Conservation (phyloP, 352 stramenopile genomes). For the Aphanomyces stellatus region DNA sequence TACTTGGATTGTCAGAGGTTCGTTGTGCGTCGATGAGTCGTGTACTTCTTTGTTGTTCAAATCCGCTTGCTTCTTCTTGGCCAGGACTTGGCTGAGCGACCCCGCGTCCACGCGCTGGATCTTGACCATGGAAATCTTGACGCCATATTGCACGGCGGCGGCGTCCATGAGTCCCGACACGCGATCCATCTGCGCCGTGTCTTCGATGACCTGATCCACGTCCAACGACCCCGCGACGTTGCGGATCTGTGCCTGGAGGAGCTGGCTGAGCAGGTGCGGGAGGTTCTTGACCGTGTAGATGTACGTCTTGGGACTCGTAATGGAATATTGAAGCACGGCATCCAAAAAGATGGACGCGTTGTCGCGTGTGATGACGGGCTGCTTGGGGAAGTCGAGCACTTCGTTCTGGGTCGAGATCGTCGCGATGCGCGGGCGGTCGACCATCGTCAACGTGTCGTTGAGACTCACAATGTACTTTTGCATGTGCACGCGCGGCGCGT, state of each 20-base stretch:
- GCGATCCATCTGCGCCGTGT: conserved; percentile 30
- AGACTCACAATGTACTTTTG: conserved; percentile 20
- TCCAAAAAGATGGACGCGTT: conserved; percentile 30
- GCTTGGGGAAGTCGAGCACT: conserved; percentile 30
- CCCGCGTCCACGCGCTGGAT: conserved; percentile 31
- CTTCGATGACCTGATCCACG: conserved; percentile 34
- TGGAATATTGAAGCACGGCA: conserved; percentile 28
- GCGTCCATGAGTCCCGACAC: conserved; percentile 27
- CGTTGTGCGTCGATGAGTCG: not conserved
- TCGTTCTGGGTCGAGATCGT: conserved; percentile 31
- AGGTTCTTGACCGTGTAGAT: conserved; percentile 32
- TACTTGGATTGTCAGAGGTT: too few species aligned
- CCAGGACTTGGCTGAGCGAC: conserved; percentile 26
- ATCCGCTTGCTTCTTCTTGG: conserved; percentile 32
- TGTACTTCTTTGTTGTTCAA: conserved; percentile 32
- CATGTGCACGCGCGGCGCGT: conserved; percentile 20
- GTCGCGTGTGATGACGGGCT: conserved; percentile 30
- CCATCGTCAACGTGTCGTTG: conserved; percentile 3
- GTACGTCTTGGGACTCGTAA: conserved; percentile 30
- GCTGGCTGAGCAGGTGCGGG: conserved; percentile 26
- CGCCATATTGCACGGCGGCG: conserved; percentile 24
- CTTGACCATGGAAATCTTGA: conserved; percentile 34
- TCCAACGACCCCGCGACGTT: conserved; percentile 30
- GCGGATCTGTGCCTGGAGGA: conserved; percentile 30
- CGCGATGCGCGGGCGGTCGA: conserved; percentile 17